Evolutionary conservation across 768 basidiomycete genomes (phyloP), one percentile per base, ranked within the genome.

Genomic region (Crucibulum laeve): DNA sequence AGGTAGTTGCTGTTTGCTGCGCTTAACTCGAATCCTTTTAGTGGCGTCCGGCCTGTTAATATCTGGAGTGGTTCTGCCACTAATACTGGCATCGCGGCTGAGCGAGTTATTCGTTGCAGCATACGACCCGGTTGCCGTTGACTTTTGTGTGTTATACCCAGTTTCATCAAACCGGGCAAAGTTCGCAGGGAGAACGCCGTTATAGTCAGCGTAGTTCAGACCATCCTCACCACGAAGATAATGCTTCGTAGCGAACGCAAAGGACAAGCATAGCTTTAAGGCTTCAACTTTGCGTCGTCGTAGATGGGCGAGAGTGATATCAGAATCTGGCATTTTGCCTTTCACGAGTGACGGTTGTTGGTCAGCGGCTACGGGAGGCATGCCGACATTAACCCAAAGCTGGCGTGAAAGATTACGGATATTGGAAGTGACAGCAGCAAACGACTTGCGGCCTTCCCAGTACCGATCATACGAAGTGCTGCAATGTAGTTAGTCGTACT

Each of bases 211-310:
- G 55, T 79, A 81, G 18, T 82, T 70, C 6, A 79, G 61, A 2
- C 91, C 88, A 55, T 89, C 88, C 51, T 91, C 86, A 39, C 82
- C 87, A 34, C 91, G 87, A 39, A 93, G 74, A 59, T 93, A 91
- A 59, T 95, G 73, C 40, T 93, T 84, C 44, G 78, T 79, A 2
- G 88, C 79, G 56, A 78, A 84, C 6, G 81, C 81, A 58, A 89
- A 91, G 4, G 80, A 74, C 5, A 85, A 67, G 28, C 78, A 74
- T 25, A 90, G 76, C 45, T 77, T 82, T 38, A 96, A 58, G 18
- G 76, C 70, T 51, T 90, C 79, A 7, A 78, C 71, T 64, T 96
- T 96, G 52, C 74, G 68, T 54, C 70, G 73, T 34, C 69, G 77
- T 30, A 87, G 71, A 47, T 87, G 79, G 19, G 56, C 47, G 3